Evolutionary conservation across 352 stramenopile species (phyloP).

Genomic region (Saprolegnia diclina): DNA sequence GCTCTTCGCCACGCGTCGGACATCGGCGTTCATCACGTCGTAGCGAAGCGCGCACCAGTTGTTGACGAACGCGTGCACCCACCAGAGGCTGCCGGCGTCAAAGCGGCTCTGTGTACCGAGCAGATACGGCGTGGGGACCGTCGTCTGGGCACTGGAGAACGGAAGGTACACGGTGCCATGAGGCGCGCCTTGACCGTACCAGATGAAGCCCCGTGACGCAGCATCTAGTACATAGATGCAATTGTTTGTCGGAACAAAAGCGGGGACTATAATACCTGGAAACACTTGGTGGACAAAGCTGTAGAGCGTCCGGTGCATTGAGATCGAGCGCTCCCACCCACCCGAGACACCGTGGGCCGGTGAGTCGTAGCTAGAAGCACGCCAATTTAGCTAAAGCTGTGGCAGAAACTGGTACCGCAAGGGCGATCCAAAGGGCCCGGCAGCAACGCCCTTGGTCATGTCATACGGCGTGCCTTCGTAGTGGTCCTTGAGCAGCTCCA

Average conservation of each 20-base stretch:
- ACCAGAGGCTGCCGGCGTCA: conserved; percentile 27
- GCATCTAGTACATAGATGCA: conserved; percentile 26
- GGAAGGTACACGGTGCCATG: conserved; percentile 85
- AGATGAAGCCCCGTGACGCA: conserved; percentile 60
- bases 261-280: conserved; percentile 50
- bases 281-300: conserved; percentile 65
- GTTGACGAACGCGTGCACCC: conserved; percentile 34
- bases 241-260: no score
- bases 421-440: conserved; percentile 86
- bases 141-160: conserved; percentile 20
- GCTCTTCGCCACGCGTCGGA: conserved; percentile 34
- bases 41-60: conserved; percentile 66
- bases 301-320: conserved; percentile 83
- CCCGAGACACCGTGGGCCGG: conserved; percentile 45
- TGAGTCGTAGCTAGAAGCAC: conserved; percentile 30
- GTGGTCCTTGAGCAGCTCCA: conserved; percentile 81
- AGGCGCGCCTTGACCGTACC: conserved; percentile 88
- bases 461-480: conserved; percentile 89
- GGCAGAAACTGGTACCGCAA: conserved; percentile 63
- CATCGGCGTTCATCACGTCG: conserved; percentile 57
- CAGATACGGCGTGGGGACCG: conserved; percentile 27
- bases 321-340: conserved; percentile 87
- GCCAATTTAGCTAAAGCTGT: neutral
- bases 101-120: conserved; percentile 29
- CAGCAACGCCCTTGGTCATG: conserved; percentile 75